These are phyloP conservation scores for Populus pruinosa DNA, from an alignment of 345 rosid species.

Conservation along the genomic window DNA sequence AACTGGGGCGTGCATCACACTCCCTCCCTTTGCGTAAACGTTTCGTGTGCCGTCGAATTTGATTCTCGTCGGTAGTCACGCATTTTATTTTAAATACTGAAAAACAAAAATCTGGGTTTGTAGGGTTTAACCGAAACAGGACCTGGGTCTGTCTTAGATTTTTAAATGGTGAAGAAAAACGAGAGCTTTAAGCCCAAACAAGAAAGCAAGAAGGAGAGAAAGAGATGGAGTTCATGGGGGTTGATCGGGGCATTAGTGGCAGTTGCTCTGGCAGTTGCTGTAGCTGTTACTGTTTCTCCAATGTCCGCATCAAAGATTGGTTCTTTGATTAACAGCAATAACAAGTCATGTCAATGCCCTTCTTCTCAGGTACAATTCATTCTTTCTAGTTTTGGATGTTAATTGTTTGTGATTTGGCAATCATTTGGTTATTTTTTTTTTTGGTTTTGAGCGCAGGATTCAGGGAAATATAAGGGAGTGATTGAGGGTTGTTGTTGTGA, in stretches of 20 bases:
- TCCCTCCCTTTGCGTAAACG: no score
- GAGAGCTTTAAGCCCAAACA: neutral
- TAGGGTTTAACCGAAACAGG: neutral
- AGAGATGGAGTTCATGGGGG: neutral
- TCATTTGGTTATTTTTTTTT: neutral
- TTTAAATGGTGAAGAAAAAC: neutral
- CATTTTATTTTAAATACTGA: no score
- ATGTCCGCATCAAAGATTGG: neutral
- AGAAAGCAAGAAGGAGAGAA: neutral
- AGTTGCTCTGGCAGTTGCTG: neutral
- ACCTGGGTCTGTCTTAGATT: neutral
- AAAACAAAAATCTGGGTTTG: neutral
- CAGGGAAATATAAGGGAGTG: slow-evolving; percentile 61
- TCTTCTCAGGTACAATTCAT: neutral
- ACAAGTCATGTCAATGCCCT: neutral
- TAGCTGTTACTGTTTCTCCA: neutral
- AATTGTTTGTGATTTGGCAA: neutral
- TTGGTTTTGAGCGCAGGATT: neutral
- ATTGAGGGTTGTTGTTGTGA: slow-evolving; percentile 93
- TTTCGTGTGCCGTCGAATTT: no score
- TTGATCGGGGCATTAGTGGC: neutral
- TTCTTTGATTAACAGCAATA: neutral
- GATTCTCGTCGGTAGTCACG: no score
- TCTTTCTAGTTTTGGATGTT: neutral
- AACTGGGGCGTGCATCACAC: no score